phyloP scores from a whole-genome alignment of 2,329 filamentous ascomycete genomes.

The Apiospora aurea region DNA sequence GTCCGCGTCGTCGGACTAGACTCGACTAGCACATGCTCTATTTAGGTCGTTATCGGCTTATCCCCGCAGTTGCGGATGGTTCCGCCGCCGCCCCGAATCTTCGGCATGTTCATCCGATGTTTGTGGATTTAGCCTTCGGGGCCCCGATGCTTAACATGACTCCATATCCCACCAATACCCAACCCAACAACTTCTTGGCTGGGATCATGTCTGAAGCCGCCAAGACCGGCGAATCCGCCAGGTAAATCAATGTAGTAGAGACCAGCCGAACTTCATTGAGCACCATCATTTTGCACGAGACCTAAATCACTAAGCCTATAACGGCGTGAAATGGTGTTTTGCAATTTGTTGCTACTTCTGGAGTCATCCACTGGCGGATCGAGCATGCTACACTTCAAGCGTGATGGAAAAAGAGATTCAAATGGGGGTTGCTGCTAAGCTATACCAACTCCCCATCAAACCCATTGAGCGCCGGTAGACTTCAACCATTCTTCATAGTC shows the following conservation, averaged over 20 bases:
- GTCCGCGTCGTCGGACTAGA: background rate
- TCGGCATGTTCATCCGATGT: background rate
- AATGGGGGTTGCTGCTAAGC: background rate
- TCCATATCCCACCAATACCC: background rate
- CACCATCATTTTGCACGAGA: background rate
- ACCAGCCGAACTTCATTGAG: background rate
- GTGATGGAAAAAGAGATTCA: too few species aligned
- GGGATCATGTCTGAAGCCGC: background rate
- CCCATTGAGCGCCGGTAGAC: background rate
- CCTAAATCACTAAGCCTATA: background rate
- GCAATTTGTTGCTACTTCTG: background rate
- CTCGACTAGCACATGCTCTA: background rate
- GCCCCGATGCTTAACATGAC: background rate
- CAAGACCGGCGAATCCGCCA: background rate
- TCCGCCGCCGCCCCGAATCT: background rate
- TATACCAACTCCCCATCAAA: background rate
- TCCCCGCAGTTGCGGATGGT: background rate
- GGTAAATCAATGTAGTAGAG: background rate
- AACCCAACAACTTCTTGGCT: background rate
- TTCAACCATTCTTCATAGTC: constrained; percentile 19
- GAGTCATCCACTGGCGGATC: background rate
- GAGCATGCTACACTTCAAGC: background rate
- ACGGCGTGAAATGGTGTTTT: background rate
- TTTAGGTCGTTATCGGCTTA: background rate
- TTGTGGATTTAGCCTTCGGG: background rate